Conservation (phyloP, 306 rosid genomes). For the Gynostemma pentaphyllum region DNA sequence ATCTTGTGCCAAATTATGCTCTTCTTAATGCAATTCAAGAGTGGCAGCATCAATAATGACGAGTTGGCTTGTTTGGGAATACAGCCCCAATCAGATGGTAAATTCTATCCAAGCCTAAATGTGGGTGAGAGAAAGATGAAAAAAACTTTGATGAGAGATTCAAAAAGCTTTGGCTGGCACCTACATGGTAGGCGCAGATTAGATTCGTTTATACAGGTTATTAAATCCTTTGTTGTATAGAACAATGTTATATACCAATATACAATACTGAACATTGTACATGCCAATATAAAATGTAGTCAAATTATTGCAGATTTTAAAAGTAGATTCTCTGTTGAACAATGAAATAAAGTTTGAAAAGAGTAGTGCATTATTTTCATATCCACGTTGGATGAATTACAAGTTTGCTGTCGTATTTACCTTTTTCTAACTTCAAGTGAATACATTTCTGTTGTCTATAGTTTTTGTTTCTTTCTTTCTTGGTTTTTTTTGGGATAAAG, state of each 20-base stretch:
- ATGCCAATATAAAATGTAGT: not conserved
- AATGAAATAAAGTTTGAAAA: not conserved
- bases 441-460: too few species aligned
- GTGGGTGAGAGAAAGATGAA: too few species aligned
- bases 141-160: too few species aligned
- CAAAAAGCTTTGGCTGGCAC: too few species aligned
- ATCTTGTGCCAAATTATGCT: slow-evolving; percentile 79
- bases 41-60: slow-evolving; percentile 58
- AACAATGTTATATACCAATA: not conserved
- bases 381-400: not conserved
- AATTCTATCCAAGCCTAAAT: too few species aligned
- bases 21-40: slow-evolving; percentile 83
- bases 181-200: too few species aligned
- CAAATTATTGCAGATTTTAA: not conserved
- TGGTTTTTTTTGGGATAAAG: too few species aligned
- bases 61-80: too few species aligned
- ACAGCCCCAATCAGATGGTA: too few species aligned
- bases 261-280: too few species aligned
- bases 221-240: not conserved
- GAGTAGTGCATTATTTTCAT: too few species aligned
- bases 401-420: not conserved
- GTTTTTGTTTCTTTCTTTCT: too few species aligned
- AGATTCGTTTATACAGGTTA: not conserved
- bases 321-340: not conserved
- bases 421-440: not conserved